Evolutionary conservation across 225 moss, liverwort and hornwort genomes (phyloP), one percentile per base, ranked within the genome.

Genomic region (Antitrichia curtipendula): DNA sequence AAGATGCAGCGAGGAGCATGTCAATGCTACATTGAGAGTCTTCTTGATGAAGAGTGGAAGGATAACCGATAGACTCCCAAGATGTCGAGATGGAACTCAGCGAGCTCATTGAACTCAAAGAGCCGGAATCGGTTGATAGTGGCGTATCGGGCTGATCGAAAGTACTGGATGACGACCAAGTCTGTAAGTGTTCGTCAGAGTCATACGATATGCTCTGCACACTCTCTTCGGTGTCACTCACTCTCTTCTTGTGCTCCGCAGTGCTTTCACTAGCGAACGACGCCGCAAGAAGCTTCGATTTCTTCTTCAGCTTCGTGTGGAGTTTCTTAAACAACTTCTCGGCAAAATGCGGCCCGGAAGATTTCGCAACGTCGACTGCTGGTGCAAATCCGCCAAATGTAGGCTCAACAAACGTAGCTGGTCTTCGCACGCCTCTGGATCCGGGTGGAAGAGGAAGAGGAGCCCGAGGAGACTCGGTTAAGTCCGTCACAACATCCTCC

Each of bases 321-420:
- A 93, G 87, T 80, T 92, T 93, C 91, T 91, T 93, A 16, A 92
- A 85, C 18, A 93, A 34, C 87, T 92, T 93, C 90, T 90, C 92
- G 6, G 86, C 93, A 9, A 93, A 88, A 45, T 83, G 82, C 2
- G 84, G 70, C 29, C 86, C 92, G 15, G 91, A 47, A 8, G 88
- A 32, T 59, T 87, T 92, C 45, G 59, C n/a, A 29, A 70, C 79
- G 13, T 69, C 83, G 13, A 24, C 31, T 53, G 80, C 88, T 0
- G 93, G 93, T 17, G 75, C 91, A 61, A 93, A 93, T 75, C 93
- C 91, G 16, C 31, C 69, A 52, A 93, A 93, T 4, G 91, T 85
- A 45, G 89, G 91, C 59, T 82, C 88, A 24, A 85, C 76, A 21
- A 85, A 88, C 17, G 85, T 83, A 6, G 40, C 63, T 31, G 84